These are phyloP conservation scores for Xylaria arbuscula DNA, from an alignment of 2,329 filamentous ascomycete species.

Conservation along the genomic window DNA sequence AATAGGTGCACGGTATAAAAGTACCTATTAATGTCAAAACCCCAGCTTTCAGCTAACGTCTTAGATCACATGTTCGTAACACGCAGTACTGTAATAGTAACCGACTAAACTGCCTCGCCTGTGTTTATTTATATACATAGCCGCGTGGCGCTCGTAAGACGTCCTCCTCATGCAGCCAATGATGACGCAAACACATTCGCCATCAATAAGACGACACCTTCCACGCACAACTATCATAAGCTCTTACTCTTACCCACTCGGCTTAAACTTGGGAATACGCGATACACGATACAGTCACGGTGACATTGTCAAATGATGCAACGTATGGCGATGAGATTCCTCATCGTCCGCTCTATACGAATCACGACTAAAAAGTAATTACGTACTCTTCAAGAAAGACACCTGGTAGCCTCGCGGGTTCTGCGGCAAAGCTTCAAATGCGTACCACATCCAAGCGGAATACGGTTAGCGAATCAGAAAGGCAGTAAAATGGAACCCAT, in stretches of 20 bases:
- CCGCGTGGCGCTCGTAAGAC: conserved; percentile 15
- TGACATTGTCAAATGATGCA: background rate
- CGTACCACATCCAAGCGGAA: background rate
- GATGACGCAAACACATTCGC: conserved; percentile 4
- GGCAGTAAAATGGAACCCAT: background rate
- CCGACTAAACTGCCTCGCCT: conserved; percentile 16
- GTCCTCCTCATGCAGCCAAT: background rate
- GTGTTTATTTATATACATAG: conserved; percentile 31
- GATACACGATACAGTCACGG: background rate
- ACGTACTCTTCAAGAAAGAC: background rate
- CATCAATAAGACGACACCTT: background rate
- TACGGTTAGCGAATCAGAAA: background rate
- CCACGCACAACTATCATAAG: background rate
- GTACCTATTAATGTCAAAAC: background rate
- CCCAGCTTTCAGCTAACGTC: conserved; percentile 14
- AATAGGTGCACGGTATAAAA: background rate
- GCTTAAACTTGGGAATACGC: background rate
- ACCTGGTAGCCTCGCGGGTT: background rate
- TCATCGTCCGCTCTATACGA: background rate
- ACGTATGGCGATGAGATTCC: background rate
- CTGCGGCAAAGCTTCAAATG: background rate
- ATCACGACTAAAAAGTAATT: background rate
- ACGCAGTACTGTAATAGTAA: conserved; percentile 14
- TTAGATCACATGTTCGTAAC: conserved; percentile 4
- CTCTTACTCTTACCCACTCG: background rate